Evolutionary conservation across 495 filamentous ascomycete species (phyloP), one percentile per base, ranked within the genome.

Genomic region (Aspergillus ostianus): DNA sequence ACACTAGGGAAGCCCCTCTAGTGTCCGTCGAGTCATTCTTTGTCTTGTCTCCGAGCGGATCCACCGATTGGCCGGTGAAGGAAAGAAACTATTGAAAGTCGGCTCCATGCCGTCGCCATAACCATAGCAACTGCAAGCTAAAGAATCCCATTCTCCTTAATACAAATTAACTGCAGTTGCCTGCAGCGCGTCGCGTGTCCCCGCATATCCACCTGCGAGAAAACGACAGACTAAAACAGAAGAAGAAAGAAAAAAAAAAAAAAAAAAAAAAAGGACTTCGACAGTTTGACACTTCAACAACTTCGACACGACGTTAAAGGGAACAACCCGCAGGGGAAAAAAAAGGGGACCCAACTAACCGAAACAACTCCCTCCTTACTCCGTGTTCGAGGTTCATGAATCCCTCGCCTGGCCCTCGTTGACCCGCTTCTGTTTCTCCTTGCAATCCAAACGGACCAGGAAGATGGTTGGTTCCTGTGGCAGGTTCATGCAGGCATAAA

Each of bases 161-260:
- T 41, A 8, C 36, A 41, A 41, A 41, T 41, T 41, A 41, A 41
- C 36, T 45, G 41, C 41, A 54, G 17, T 54, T 54, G 52, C 52
- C 45, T 36, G 55, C 57, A 57, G 50, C 54, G 53, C 26, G 56
- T 55, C 60, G 53, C 55, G 57, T 61, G 65, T 63, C 62, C 61
- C 65, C 65, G 65, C 65, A 68, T 68, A 41, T 68, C 59, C 62
- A 56, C 36, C 47, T 55, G 47, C 36, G 36, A 41, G 36, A 41
- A 41, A 41, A 41, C 9, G 36, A 19, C 41, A 23, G 53, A 51
- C 48, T 26, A 48, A 58, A 62, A 60, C 62, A 62, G 57, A 59
- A 56, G 53, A 53, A 44, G 51, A 53, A 32, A 51, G 17, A 30
- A 18, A 19, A 57, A 57, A 51, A 51, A 51, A 29, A 26, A 15